Evolutionary conservation across 2,329 filamentous ascomycete species (phyloP), one percentile per base, ranked within the genome.

Genomic region (Monilinia laxa): DNA sequence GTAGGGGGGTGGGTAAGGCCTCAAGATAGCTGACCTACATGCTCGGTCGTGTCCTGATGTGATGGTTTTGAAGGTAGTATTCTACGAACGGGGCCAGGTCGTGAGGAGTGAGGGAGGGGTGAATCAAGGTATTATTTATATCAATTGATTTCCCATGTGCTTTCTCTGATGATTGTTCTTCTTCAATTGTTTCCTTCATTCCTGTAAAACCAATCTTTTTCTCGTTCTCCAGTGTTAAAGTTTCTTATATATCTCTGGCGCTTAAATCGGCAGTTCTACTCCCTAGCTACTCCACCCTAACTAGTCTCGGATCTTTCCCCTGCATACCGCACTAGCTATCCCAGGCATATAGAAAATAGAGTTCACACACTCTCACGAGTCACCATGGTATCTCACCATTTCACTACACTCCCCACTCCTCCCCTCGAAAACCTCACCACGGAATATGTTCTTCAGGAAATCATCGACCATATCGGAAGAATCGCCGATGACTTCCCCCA

Each of bases 381-480:
- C 45, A 67, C 52, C 40, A 67, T 67, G 67, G 23, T 67, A 18
- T 64, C 59, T 18, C 66, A 67, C 20, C 54, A 64, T n/a, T 67
- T 63, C 47, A 28, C 55, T 38, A 45, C 25, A 7, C 68, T 73
- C 11, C 71, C 71, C 3, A 40, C 38, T 0, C 71, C 71, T 7
- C 69, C 68, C 0, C 60, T 63, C n/a, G 69, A 73, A 20, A 73
- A 76, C 25, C 68, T 76, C 12, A 70, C 51, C 52, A 68, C 68
- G 0, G 68, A 73, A 28, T 75, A 75, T 58, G 74, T 78, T 40
- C 73, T 79, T 20, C 70, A 73, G 11, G 74, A 79, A 38, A 78
- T 78, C 31, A 71, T 78, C 25, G 68, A 74, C 14, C 75, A 77
- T 54, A 71, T 78, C 56, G 69, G 73, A 25, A 65, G 71, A 2